These are phyloP conservation scores for Purpureocillium takamizusanense DNA, from an alignment of 2,329 filamentous ascomycete genomes.

Conservation along the genomic window DNA sequence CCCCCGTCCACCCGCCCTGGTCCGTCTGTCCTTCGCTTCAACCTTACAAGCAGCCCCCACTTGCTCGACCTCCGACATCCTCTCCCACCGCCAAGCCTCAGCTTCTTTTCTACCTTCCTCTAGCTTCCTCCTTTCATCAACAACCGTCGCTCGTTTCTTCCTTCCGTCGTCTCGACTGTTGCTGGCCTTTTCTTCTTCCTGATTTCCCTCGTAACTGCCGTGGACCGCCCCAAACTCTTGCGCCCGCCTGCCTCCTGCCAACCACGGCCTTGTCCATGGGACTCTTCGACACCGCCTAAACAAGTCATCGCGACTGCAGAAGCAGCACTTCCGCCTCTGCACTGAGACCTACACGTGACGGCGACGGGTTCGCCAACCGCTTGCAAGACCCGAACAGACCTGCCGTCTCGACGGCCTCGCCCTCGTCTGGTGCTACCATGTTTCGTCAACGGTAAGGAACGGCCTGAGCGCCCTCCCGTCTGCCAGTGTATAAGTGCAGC, in stretches of 20 bases:
- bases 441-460: conserved; percentile 10
- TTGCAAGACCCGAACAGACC: background rate
- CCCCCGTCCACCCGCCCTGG: background rate
- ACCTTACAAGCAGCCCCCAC: conserved; percentile 1
- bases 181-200: background rate
- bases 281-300: too few species aligned
- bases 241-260: too few species aligned
- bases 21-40: background rate
- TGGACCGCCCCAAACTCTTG: too few species aligned
- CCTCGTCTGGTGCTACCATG: conserved; percentile 5
- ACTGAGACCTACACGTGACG: too few species aligned
- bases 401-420: background rate
- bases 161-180: background rate
- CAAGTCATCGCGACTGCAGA: too few species aligned
- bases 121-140: too few species aligned
- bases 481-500: too few species aligned
- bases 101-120: background rate
- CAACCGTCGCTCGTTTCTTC: background rate
- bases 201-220: too few species aligned
- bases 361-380: too few species aligned
- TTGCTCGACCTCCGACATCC: background rate
- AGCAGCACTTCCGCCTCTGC: too few species aligned
- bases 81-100: background rate
- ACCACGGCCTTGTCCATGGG: too few species aligned
- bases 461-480: background rate